Conservation (phyloP, 2,329 filamentous ascomycete species). For the Knoxdaviesia capensis region DNA sequence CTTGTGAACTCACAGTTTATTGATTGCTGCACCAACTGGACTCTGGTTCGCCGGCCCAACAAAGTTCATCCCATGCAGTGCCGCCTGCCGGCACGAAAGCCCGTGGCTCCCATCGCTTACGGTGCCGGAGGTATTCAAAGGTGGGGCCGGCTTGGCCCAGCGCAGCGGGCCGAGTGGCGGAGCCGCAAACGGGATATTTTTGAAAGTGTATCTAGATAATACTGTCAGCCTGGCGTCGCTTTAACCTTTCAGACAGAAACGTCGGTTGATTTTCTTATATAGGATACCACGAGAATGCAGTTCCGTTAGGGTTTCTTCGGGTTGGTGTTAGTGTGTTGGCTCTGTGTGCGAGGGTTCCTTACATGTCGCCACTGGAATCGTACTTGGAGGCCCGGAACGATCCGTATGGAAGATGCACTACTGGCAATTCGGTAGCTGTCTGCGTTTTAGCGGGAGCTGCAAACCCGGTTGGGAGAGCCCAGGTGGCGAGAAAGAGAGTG, state of each 20-base stretch:
- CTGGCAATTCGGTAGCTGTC: slow-evolving; percentile 1
- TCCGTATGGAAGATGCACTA: slow-evolving; percentile 5
- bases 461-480: too few species aligned
- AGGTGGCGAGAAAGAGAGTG: too few species aligned
- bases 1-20: slow-evolving; percentile 12
- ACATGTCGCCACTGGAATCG: slow-evolving; percentile 5
- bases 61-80: slow-evolving; percentile 11
- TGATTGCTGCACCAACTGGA: slow-evolving; percentile 13
- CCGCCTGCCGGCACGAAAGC: slow-evolving; percentile 6
- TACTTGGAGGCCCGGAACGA: slow-evolving; percentile 4
- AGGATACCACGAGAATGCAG: too few species aligned
- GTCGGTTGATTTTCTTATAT: too few species aligned
- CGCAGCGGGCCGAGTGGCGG: slow-evolving; percentile 18
- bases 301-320: not conserved
- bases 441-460: not conserved
- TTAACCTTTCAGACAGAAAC: not conserved
- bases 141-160: slow-evolving; percentile 18
- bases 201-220: slow-evolving; percentile 11
- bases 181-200: slow-evolving; percentile 22
- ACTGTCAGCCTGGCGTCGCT: not conserved
- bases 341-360: not conserved
- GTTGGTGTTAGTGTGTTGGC: not conserved
- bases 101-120: slow-evolving; percentile 3
- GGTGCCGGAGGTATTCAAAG: slow-evolving; percentile 5
- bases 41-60: slow-evolving; percentile 13